Evolutionary conservation across 352 stramenopile species (phyloP).

Genomic region (Pythium biforme): DNA sequence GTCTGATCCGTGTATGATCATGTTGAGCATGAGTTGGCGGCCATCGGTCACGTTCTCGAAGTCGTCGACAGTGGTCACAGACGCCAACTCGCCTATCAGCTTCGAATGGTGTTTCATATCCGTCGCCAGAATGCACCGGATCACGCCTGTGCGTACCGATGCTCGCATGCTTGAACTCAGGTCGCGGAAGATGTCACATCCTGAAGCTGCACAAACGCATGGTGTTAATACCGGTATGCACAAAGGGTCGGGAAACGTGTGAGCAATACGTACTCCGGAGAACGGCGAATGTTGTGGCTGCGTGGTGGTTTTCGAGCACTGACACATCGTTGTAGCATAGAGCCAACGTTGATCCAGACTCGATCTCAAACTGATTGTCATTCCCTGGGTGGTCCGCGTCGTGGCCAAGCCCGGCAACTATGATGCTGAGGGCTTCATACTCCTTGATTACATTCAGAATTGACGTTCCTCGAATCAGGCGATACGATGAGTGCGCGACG

Average conservation of each 20-base stretch:
- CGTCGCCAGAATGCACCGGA: constrained; percentile 75
- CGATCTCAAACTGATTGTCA: constrained; percentile 90
- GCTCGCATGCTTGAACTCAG: constrained; percentile 45
- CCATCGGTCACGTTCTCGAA: constrained; percentile 64
- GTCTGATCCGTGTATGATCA: constrained; percentile 82
- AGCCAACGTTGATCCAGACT: constrained; percentile 69
- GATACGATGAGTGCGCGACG: constrained; percentile 65
- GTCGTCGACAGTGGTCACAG: constrained; percentile 40
- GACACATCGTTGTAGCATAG: constrained; percentile 90
- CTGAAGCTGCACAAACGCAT: constrained; percentile 16
- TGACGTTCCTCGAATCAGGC: constrained; percentile 49
- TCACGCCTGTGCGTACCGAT: constrained; percentile 55
- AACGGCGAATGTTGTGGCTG: constrained; percentile 70
- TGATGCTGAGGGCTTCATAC: constrained; percentile 69
- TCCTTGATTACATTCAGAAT: constrained; percentile 69
- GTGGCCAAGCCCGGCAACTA: constrained; percentile 83
- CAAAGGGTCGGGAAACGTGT: neutral
- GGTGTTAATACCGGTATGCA: neutral
- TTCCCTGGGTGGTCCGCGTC: constrained; percentile 88
- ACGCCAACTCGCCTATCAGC: constrained; percentile 49
- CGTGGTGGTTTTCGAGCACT: constrained; percentile 88
- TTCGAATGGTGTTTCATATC: constrained; percentile 86
- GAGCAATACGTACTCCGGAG: constrained; percentile 34
- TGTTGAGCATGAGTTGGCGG: constrained; percentile 74
- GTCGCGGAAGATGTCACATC: constrained; percentile 60